Conservation (phyloP, 2,329 filamentous ascomycete species). For the Penicillium sp. region DNA sequence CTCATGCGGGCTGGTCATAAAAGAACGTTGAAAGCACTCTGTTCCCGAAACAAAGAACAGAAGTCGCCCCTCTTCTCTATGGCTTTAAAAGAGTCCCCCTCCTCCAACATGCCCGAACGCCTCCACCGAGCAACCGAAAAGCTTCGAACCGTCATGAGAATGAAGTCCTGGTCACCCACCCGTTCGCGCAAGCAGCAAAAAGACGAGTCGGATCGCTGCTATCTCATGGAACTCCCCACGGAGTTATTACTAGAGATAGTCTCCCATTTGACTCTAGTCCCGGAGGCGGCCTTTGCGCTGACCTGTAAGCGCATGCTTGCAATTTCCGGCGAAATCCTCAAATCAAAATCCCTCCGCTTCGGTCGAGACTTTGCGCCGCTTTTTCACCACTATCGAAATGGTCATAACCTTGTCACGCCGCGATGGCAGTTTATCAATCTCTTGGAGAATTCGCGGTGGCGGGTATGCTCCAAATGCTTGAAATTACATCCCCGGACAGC, state of each 20-base stretch:
- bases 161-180: slow-evolving; percentile 36
- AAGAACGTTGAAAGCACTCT: slow-evolving; percentile 16
- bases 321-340: slow-evolving; percentile 40
- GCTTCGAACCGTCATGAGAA: slow-evolving; percentile 38
- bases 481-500: slow-evolving; percentile 46
- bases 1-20: slow-evolving; percentile 25
- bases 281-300: slow-evolving; percentile 46
- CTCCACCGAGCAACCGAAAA: slow-evolving; percentile 40
- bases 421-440: slow-evolving; percentile 46
- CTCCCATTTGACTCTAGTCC: slow-evolving; percentile 43
- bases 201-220: slow-evolving; percentile 32
- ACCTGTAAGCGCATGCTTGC: slow-evolving; percentile 46
- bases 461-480: slow-evolving; percentile 45
- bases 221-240: slow-evolving; percentile 46
- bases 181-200: slow-evolving; percentile 27
- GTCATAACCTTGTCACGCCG: slow-evolving; percentile 44
- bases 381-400: slow-evolving; percentile 48
- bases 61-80: slow-evolving; percentile 22
- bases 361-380: slow-evolving; percentile 47
- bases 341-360: slow-evolving; percentile 44
- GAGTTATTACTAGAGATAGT: slow-evolving; percentile 47
- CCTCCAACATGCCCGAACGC: slow-evolving; percentile 37
- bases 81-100: slow-evolving; percentile 25
- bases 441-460: slow-evolving; percentile 46
- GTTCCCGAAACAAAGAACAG: slow-evolving; percentile 19